Base-by-base conservation (phyloP, 192 early-diverging fungal species). In the Thamnidium elegans region DNA sequence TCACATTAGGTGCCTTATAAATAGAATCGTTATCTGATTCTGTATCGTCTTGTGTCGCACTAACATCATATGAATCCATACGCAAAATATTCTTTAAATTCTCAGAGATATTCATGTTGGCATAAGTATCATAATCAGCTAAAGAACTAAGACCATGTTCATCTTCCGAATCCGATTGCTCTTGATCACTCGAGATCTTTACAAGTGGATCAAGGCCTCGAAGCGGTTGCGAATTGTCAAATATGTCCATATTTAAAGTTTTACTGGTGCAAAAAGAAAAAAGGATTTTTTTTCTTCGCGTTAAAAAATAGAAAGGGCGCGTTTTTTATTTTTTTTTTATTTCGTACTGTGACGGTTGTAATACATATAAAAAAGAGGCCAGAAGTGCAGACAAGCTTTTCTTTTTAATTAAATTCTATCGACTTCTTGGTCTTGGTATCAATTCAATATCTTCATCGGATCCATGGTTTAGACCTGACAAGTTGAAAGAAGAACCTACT, bases 391-490 rank as follows among this genome's bases (percentile, higher is more conserved):
- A 26, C 26, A 26, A 26, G 26, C 26, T 26, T 26, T 39, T 10
- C 36, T 39, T 39, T 39, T 9, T 39, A 39, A 39, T 39, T 39
- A 26, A 26, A 26, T 3, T 26, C 26, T 26, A 10, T 39, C 36
- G 5, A 39, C 36, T 6, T 36, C 55, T 56, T 36, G 55, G 55
- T 39, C 55, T 56, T 17, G 34, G 17, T 6, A 56, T 36, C 20
- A 61, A 26, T 45, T 70, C 71, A 32, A 71, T 68, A 50, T 73
- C 71, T 19, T 59, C 61, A 46, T 64, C 62, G 4, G 50, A 45
- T 21, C 46, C 31, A 55, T 78, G 73, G 30, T 66, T 52, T 54
- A 81, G 44, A 20, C 79, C 75, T 34, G 79, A 79, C 58, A 81
- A 36, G 34, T 36, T 17, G 17, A 39, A 30, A 56, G 55, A 56